Conservation (phyloP, 2,329 filamentous ascomycete genomes). For the Diaporthe citriasiana region DNA sequence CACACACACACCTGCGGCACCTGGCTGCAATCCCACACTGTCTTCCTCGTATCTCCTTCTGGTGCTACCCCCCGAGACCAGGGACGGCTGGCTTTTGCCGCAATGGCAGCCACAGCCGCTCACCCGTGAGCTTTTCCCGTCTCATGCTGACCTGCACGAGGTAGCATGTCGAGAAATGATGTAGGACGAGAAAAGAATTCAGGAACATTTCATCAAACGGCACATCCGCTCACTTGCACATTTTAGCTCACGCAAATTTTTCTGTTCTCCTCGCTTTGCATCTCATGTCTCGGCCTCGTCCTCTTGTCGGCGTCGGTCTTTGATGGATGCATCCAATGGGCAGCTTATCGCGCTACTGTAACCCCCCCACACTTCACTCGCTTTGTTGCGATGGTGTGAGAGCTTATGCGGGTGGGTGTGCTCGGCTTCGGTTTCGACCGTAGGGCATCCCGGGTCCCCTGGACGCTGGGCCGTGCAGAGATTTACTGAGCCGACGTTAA, state of each 20-base stretch:
- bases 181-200: neutral
- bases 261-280: neutral
- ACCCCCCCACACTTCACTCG: neutral
- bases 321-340: neutral
- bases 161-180: neutral
- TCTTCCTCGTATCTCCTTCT: constrained; percentile 14
- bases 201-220: neutral
- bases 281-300: neutral
- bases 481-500: neutral
- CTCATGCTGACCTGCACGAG: neutral
- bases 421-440: constrained; percentile 31
- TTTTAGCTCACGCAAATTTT: neutral
- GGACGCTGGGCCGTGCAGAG: neutral
- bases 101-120: constrained; percentile 8
- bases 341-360: constrained; percentile 13
- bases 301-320: neutral
- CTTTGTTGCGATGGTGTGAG: constrained; percentile 27
- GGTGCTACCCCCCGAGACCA: constrained; percentile 24
- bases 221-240: neutral
- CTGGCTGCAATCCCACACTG: constrained; percentile 13
- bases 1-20: constrained; percentile 17
- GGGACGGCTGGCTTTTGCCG: neutral
- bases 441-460: neutral
- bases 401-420: constrained; percentile 8
- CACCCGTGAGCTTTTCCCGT: neutral